Evolutionary conservation across 2,329 filamentous ascomycete species (phyloP).

Genomic region (Calonectria henricotiae): DNA sequence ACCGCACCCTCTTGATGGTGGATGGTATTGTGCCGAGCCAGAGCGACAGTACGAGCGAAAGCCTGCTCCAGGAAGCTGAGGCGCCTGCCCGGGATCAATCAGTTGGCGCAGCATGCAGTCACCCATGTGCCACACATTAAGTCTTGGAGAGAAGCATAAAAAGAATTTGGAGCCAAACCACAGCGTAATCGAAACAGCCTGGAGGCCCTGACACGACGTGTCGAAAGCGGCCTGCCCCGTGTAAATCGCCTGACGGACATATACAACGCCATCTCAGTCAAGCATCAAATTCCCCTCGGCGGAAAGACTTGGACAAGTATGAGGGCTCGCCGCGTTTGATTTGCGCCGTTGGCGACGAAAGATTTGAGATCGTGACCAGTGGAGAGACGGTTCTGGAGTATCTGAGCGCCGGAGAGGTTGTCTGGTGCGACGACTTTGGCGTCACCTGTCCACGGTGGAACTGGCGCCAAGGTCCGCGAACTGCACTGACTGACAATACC

Average conservation of each 20-base stretch:
- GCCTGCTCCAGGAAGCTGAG: constrained; percentile 41
- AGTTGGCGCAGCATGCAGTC: constrained; percentile 28
- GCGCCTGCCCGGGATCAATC: constrained; percentile 20
- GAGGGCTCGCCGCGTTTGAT: constrained; percentile 38
- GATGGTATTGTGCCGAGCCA: constrained; percentile 40
- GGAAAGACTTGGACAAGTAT: constrained; percentile 47
- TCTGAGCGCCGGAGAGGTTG: constrained; percentile 35
- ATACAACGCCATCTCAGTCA: constrained; percentile 47
- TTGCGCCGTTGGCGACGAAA: constrained; percentile 38
- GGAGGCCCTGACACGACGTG: constrained; percentile 43
- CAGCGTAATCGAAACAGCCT: constrained; percentile 41
- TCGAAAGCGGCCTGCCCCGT: constrained; percentile 38
- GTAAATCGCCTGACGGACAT: constrained; percentile 46
- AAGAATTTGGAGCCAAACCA: constrained; percentile 43
- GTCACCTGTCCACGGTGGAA: constrained; percentile 47
- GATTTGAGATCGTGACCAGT: constrained; percentile 25
- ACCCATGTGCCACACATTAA: constrained; percentile 42
- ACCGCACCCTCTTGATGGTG: constrained; percentile 41
- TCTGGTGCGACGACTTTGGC: constrained; percentile 44
- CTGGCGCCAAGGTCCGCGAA: constrained; percentile 43
- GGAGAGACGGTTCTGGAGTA: constrained; percentile 34
- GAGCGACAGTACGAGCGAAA: constrained; percentile 41
- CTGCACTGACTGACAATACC: constrained; percentile 37
- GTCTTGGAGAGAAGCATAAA: constrained; percentile 43
- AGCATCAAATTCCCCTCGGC: constrained; percentile 43